Conservation (phyloP, 306 rosid species). For the barrel medic (Medicago truncatula) region DNA sequence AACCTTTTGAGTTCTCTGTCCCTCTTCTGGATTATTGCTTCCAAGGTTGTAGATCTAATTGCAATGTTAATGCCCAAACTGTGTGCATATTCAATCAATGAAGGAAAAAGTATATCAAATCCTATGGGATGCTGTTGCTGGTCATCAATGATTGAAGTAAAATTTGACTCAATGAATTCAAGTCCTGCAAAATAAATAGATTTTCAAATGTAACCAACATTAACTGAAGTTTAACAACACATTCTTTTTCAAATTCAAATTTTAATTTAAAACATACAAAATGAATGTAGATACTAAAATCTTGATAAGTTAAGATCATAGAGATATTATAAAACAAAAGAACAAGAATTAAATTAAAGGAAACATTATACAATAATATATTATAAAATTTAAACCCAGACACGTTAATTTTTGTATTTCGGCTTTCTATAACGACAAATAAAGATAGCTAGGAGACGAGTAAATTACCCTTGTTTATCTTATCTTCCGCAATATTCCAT, state of each 20-base stretch:
- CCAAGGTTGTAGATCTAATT: slow-evolving; percentile 48
- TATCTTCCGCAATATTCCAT: slow-evolving; percentile 71
- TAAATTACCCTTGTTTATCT: slow-evolving; percentile 61
- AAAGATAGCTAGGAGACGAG: background rate
- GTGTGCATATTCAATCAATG: slow-evolving; percentile 63
- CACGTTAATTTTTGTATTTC: too few species aligned
- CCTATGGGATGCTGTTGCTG: slow-evolving; percentile 74
- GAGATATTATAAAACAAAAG: too few species aligned
- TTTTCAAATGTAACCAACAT: background rate
- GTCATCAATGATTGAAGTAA: slow-evolving; percentile 65
- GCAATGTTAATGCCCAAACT: slow-evolving; percentile 60
- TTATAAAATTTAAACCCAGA: too few species aligned
- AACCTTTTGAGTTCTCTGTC: slow-evolving; percentile 68
- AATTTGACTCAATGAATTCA: slow-evolving; percentile 66
- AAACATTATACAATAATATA: too few species aligned
- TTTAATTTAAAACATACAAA: too few species aligned
- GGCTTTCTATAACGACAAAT: too few species aligned
- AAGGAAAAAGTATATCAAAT: slow-evolving; percentile 71
- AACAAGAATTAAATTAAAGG: too few species aligned
- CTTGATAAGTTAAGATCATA: too few species aligned
- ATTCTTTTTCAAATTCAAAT: too few species aligned
- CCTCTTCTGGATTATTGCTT: slow-evolving; percentile 58
- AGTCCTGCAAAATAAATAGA: slow-evolving; percentile 58
- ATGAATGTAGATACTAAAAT: too few species aligned
- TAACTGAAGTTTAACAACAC: too few species aligned